These are phyloP conservation scores for Zygosaccharomyces lentus DNA, from an alignment of 805 yeast genomes.

Conservation along the genomic window DNA sequence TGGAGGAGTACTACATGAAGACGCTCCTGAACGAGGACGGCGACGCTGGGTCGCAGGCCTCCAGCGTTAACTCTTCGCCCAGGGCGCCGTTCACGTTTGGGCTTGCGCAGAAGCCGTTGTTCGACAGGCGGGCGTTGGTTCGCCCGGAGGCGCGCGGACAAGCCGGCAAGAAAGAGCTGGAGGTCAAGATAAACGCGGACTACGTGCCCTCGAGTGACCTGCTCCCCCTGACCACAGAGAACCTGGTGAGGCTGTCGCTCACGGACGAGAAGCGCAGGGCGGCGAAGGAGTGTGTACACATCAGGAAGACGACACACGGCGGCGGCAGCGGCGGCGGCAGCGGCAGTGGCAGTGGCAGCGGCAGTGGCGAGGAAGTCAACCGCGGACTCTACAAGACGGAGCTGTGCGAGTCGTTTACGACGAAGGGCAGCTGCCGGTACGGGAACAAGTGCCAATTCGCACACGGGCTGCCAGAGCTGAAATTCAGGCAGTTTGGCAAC, in stretches of 20 bases:
- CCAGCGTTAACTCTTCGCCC: conserved; percentile 7
- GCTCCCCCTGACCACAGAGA: conserved; percentile 32
- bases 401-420: conserved; percentile 73
- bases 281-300: conserved; percentile 2
- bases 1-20: conserved; percentile 34
- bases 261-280: conserved; percentile 3
- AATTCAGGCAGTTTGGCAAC: conserved; percentile 57
- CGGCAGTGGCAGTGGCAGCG: conserved; percentile 8
- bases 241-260: conserved; percentile 25
- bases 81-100: not conserved
- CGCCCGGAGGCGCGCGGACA: not conserved
- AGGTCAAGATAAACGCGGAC: conserved; percentile 29
- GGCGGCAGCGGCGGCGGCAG: conserved; percentile 4
- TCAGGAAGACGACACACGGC: conserved; percentile 10
- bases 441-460: conserved; percentile 94
- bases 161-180: conserved; percentile 14
- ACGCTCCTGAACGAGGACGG: conserved; percentile 28
- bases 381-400: conserved; percentile 85
- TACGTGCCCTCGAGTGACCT: conserved; percentile 20
- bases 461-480: conserved; percentile 77
- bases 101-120: not conserved
- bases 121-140: not conserved
- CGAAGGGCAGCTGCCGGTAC: conserved; percentile 73
- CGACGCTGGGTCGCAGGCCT: conserved; percentile 7
- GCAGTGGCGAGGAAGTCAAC: conserved; percentile 34